phyloP scores from a whole-genome alignment of 1,284 basidiomycete species.

The Leucoagaricus sp. region DNA sequence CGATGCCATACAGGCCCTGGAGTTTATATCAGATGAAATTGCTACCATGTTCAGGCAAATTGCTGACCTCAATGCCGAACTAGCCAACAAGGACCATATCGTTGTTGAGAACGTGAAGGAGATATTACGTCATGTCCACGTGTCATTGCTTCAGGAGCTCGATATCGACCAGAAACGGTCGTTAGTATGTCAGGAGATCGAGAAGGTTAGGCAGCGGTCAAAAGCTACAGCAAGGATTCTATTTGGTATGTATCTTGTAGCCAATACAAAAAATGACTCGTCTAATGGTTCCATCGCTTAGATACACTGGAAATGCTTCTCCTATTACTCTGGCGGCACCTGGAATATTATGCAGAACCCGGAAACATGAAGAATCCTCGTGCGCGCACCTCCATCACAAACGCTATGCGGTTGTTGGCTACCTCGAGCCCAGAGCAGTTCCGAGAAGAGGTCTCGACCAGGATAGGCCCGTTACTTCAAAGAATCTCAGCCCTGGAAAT shows the following conservation, averaged over 20 bases:
- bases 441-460: conserved; percentile 53
- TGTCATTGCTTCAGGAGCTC: conserved; percentile 58
- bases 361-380: conserved; percentile 36
- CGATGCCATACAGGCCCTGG: conserved; percentile 71
- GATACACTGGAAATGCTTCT: conserved; percentile 84
- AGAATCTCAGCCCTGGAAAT: conserved; percentile 53
- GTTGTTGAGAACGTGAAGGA: conserved; percentile 73
- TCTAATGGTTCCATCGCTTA: conserved; percentile 25
- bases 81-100: conserved; percentile 71
- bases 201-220: conserved; percentile 51
- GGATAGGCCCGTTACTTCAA: conserved; percentile 50
- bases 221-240: conserved; percentile 38
- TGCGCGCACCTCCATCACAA: conserved; percentile 43
- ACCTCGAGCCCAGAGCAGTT: conserved; percentile 55
- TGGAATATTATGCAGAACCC: conserved; percentile 59
- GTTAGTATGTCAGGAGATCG: conserved; percentile 62
- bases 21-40: conserved; percentile 62
- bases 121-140: conserved; percentile 58
- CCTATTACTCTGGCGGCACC: conserved; percentile 84
- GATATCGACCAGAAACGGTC: conserved; percentile 68
- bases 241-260: conserved; percentile 39
- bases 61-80: conserved; percentile 65
- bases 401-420: conserved; percentile 56
- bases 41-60: conserved; percentile 66
- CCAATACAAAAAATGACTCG: neutral